phyloP scores from a whole-genome alignment of 768 basidiomycete species.

The Macrocybe gigantea region DNA sequence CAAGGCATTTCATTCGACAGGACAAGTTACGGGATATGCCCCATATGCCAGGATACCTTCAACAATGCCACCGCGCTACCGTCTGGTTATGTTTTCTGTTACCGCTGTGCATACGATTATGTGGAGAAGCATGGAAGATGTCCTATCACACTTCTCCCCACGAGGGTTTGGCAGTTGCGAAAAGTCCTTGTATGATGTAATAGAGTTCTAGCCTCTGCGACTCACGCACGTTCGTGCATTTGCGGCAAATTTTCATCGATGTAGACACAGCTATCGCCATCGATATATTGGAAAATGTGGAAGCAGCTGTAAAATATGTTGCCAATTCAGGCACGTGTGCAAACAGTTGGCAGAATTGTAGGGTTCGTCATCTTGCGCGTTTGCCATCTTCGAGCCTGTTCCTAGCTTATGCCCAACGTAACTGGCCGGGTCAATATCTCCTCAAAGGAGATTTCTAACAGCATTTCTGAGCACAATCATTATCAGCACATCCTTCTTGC shows the following conservation, averaged over 20 bases:
- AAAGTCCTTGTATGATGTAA: slow-evolving; percentile 68
- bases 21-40: slow-evolving; percentile 75
- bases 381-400: too few species aligned
- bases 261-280: slow-evolving; percentile 14
- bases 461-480: background rate
- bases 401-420: background rate
- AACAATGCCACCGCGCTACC: slow-evolving; percentile 88
- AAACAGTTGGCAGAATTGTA: background rate
- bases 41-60: slow-evolving; percentile 66
- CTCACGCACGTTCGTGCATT: slow-evolving; percentile 45
- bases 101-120: slow-evolving; percentile 82
- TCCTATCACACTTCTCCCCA: slow-evolving; percentile 79
- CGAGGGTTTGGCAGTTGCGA: slow-evolving; percentile 75
- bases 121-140: slow-evolving; percentile 75
- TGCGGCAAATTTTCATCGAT: slow-evolving; percentile 7
- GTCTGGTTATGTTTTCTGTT: slow-evolving; percentile 94
- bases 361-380: too few species aligned
- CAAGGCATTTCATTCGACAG: slow-evolving; percentile 60
- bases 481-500: background rate
- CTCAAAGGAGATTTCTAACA: slow-evolving; percentile 5
- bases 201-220: slow-evolving; percentile 4
- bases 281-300: slow-evolving; percentile 4
- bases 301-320: slow-evolving; percentile 1
- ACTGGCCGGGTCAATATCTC: slow-evolving; percentile 1
- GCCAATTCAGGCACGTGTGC: slow-evolving; percentile 21